Conservation (phyloP, 75 land plant genomes). For the Cupressus sempervirens region DNA sequence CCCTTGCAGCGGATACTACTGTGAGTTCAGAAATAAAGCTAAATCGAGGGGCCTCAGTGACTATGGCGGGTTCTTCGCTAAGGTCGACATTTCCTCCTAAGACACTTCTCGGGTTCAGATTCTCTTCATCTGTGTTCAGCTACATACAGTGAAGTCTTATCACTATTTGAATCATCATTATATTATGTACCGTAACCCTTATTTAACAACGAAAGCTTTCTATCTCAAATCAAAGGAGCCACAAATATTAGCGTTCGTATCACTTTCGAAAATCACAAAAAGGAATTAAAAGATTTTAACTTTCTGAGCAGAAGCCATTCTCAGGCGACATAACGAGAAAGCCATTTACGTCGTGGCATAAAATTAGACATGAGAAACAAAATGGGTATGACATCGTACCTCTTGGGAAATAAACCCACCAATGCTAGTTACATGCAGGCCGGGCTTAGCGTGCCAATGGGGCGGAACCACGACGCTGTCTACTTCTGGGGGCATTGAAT, state of each 20-base stretch:
- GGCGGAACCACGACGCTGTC: slow-evolving; percentile 12
- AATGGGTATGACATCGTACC: not conserved
- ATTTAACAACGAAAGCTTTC: not conserved
- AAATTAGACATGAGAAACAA: not conserved
- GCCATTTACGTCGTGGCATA: no score
- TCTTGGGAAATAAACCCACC: slow-evolving; percentile 23
- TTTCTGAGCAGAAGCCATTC: not conserved
- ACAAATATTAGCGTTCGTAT: no score
- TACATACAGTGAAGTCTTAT: not conserved
- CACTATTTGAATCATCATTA: not conserved
- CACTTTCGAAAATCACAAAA: no score
- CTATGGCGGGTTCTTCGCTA: not conserved
- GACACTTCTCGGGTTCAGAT: not conserved
- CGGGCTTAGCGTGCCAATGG: slow-evolving; percentile 22
- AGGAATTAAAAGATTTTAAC: no score
- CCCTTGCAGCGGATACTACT: not conserved
- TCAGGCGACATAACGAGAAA: not conserved
- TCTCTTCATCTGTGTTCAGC: not conserved
- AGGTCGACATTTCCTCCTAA: no score
- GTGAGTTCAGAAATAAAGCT: no score
- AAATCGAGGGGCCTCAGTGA: no score
- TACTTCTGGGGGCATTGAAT: slow-evolving; percentile 12
- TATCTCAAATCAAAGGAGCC: not conserved
- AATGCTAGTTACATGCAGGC: slow-evolving; percentile 14
- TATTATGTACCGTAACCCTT: not conserved